phyloP scores from a whole-genome alignment of 2,329 filamentous ascomycete genomes.

The Plectosphaerella plurivora region DNA sequence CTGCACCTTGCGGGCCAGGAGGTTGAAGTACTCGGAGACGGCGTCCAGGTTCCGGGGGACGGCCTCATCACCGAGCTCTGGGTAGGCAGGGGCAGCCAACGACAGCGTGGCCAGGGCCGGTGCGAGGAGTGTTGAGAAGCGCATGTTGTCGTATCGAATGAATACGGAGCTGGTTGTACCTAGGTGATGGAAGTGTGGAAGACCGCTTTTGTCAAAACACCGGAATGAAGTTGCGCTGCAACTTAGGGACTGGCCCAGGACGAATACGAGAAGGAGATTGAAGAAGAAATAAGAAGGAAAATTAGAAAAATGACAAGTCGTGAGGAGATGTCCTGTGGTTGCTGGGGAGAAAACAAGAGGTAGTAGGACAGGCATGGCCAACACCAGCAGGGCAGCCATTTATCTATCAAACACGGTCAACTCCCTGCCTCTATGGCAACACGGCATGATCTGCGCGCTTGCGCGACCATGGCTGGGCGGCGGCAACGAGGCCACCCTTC shows the following conservation, averaged over 20 bases:
- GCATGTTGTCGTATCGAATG: conserved; percentile 35
- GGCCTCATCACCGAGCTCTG: conserved; percentile 26
- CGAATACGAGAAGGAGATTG: neutral
- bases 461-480: neutral
- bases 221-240: neutral
- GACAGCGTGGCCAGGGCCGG: conserved; percentile 40
- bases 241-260: neutral
- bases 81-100: conserved; percentile 42
- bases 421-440: conserved; percentile 1
- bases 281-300: neutral
- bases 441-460: conserved; percentile 7
- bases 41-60: conserved; percentile 25
- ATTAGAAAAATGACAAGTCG: neutral
- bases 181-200: neutral
- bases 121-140: conserved; percentile 39
- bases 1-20: conserved; percentile 52
- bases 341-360: neutral
- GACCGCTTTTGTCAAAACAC: neutral
- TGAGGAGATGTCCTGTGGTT: neutral
- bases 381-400: neutral
- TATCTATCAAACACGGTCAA: neutral
- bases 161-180: neutral
- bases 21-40: conserved; percentile 57
- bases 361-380: neutral
- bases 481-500: neutral